Percentiles rank a stretch among this genome's conserved stretches.
These are phyloP conservation scores for Apiotrichum brassicae DNA, from an alignment of 1,284 basidiomycete species.

Conservation along the genomic window DNA sequence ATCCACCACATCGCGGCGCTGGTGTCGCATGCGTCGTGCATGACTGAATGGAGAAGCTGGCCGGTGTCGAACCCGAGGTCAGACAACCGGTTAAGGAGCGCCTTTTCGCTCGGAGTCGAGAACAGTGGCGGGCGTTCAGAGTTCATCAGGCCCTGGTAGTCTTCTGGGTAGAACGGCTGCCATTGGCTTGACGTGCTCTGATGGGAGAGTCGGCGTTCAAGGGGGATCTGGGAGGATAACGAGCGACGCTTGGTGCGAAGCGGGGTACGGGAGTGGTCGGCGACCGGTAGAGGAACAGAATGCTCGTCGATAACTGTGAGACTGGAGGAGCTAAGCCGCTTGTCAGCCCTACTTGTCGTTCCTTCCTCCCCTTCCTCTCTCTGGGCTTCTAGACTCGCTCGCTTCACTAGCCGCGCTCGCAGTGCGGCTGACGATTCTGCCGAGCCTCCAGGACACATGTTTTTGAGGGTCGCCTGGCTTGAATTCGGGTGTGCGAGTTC, in stretches of 20 bases:
- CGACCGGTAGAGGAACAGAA: conserved; percentile 38
- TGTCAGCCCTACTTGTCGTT: conserved; percentile 9
- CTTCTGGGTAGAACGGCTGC: conserved; percentile 42
- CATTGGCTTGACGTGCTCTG: conserved; percentile 30
- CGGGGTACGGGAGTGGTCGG: conserved; percentile 66
- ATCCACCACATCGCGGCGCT: conserved; percentile 96
- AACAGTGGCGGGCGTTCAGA: conserved; percentile 73
- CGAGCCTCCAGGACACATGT: background rate
- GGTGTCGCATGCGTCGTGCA: conserved; percentile 85
- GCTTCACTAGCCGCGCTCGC: conserved; percentile 2
- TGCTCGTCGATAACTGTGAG: conserved; percentile 33
- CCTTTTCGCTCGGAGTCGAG: conserved; percentile 72
- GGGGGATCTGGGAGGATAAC: conserved; percentile 65
- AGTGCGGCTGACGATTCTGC: conserved; percentile 1
- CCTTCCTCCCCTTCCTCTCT: conserved; percentile 36
- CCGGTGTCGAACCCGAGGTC: conserved; percentile 82
- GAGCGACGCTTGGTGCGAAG: conserved; percentile 90
- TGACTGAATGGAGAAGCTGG: conserved; percentile 88
- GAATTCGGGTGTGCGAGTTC: conserved; percentile 44
- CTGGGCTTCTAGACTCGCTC: conserved; percentile 24
- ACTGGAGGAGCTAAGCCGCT: conserved; percentile 45
- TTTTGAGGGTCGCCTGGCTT: conserved; percentile 48
- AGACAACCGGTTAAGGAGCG: conserved; percentile 69
- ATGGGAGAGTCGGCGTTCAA: conserved; percentile 44
- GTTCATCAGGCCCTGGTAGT: conserved; percentile 65